Base-by-base conservation (phyloP, 768 basidiomycete species). In the Trametes elegans region DNA sequence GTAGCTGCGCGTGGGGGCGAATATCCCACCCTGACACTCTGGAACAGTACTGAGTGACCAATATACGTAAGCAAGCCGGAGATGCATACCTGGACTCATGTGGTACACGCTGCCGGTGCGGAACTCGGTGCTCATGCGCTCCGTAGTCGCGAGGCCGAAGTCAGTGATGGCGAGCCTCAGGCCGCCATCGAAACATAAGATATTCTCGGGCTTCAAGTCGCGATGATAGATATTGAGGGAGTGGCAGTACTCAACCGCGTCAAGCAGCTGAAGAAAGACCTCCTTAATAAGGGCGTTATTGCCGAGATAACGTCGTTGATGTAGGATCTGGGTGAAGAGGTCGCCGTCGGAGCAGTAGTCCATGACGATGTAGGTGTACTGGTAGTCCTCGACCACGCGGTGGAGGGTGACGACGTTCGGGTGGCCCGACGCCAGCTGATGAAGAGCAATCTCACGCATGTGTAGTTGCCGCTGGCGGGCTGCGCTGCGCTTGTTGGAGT, bases 41-140 rank as follows among this genome's bases (percentile, higher is more conserved):
- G 60, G 57, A 60, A 8, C 65, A 72, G 32, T 64, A 29, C 54
- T 59, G 16, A 57, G 38, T 49, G 50, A 55, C 59, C n/a, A 24
- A 16, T 24, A 40, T 46, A 41, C 32, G 24, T 49, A 38, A 41
- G 42, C n/a, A 7, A 14, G 9, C 58, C 68, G 58, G 13, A 21
- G 11, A n/a, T 6, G 70, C 79, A 45, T 70, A 85, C 90, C 93
- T 71, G 95, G 95, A 66, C 92, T 94, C 89, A 98, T 95, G 72
- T 97, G 96, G 71, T 93, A 97, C n/a, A 94, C 84, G 64, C 91
- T 94, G n/a, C 95, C 95, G 31, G 94, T 97, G 47, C 91, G 84
- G 71, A 94, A 93, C 70, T 98, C 95, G 50, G 81, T 81, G 64
- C 91, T 93, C 51, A 82, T 76, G 66, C 81, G 82, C 60, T 96